phyloP scores from a whole-genome alignment of 1,284 basidiomycete species.

The Xerocomus amazonicus region DNA sequence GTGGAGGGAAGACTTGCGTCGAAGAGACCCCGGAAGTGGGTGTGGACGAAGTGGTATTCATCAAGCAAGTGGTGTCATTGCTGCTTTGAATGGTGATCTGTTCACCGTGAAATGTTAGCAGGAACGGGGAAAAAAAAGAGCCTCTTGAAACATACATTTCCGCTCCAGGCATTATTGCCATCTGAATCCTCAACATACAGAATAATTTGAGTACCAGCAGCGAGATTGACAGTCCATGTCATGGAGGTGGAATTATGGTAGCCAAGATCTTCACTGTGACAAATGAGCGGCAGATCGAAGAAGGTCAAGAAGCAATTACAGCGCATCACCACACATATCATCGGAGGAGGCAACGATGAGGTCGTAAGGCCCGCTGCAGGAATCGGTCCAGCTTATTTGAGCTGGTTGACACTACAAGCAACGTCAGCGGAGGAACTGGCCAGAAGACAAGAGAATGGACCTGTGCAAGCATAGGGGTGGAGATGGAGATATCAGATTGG shows the following conservation, averaged over 20 bases:
- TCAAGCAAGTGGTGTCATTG: slow-evolving; percentile 49
- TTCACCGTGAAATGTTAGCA: background rate
- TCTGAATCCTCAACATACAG: slow-evolving; percentile 54
- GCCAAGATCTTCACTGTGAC: slow-evolving; percentile 52
- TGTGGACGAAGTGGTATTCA: slow-evolving; percentile 15
- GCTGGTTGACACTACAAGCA: slow-evolving; percentile 49
- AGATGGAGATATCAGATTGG: slow-evolving; percentile 43
- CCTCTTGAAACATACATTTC: slow-evolving; percentile 39
- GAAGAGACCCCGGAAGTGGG: slow-evolving; percentile 12
- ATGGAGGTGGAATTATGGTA: slow-evolving; percentile 45
- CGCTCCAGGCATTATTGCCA: slow-evolving; percentile 63
- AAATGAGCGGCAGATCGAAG: slow-evolving; percentile 4
- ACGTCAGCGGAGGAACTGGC: slow-evolving; percentile 1
- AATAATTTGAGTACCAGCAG: slow-evolving; percentile 47
- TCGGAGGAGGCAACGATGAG: slow-evolving; percentile 50
- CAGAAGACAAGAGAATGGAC: slow-evolving; percentile 34
- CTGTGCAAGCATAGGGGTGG: slow-evolving; percentile 51
- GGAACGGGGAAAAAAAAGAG: background rate
- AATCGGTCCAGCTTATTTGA: slow-evolving; percentile 50
- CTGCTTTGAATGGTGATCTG: slow-evolving; percentile 55
- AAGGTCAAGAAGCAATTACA: slow-evolving; percentile 42
- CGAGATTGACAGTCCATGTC: slow-evolving; percentile 46
- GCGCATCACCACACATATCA: slow-evolving; percentile 53
- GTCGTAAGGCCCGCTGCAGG: slow-evolving; percentile 51
- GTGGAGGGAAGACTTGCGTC: background rate